These are phyloP conservation scores for Solanum chmielewskii DNA, from an alignment of 257 asterid genomes.

Conservation along the genomic window DNA sequence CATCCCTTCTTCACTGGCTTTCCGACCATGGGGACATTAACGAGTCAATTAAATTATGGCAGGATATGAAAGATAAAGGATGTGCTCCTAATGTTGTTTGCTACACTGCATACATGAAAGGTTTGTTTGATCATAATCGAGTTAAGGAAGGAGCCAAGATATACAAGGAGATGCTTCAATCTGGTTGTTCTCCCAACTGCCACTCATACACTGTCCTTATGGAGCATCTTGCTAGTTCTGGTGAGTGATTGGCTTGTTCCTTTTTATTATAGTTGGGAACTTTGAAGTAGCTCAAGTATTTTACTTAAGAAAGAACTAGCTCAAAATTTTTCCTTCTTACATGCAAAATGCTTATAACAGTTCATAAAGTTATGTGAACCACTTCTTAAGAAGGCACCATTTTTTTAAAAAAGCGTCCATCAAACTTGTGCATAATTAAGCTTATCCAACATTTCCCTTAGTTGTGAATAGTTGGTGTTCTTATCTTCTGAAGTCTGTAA, in stretches of 20 bases:
- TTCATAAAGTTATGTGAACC: neutral
- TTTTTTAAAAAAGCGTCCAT: neutral
- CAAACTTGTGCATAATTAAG: neutral
- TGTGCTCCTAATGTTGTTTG: slow-evolving; percentile 69
- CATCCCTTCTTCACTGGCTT: slow-evolving; percentile 78
- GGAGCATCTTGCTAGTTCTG: slow-evolving; percentile 80
- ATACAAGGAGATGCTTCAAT: slow-evolving; percentile 75
- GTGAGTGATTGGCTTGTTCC: slow-evolving; percentile 17
- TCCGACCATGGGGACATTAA: slow-evolving; percentile 66
- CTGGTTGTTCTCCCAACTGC: slow-evolving; percentile 64
- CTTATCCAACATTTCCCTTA: neutral
- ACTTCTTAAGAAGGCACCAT: neutral
- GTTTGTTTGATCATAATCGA: slow-evolving; percentile 50
- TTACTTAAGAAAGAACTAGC: neutral
- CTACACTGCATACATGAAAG: slow-evolving; percentile 83
- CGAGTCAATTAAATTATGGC: slow-evolving; percentile 60
- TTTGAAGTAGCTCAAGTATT: neutral
- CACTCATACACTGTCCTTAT: slow-evolving; percentile 67
- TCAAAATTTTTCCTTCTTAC: neutral
- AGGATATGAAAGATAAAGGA: slow-evolving; percentile 63
- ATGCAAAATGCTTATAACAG: neutral
- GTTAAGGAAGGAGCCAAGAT: slow-evolving; percentile 48
- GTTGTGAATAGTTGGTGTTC: neutral
- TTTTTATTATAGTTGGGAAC: neutral
- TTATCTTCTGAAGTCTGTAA: neutral